Conservation (phyloP, 768 basidiomycete genomes). For the Galerina sulciceps region DNA sequence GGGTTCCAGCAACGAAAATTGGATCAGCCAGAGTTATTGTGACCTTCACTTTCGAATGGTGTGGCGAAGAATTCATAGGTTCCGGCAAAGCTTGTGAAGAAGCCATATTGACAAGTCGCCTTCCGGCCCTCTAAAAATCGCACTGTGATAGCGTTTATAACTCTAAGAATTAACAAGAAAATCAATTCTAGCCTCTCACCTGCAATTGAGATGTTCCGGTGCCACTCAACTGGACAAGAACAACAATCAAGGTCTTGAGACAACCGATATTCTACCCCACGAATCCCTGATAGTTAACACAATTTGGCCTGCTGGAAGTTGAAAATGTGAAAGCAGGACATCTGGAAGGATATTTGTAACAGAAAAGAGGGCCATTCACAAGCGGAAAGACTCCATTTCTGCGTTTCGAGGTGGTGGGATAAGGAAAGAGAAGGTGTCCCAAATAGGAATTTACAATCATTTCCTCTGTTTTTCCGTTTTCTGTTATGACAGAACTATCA, state of each 20-base stretch:
- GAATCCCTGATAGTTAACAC: conserved; percentile 13
- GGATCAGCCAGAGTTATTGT: conserved; percentile 61
- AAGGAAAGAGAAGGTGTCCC: conserved; percentile 18
- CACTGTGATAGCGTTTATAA: neutral
- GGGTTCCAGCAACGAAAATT: conserved; percentile 66
- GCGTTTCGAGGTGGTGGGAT: conserved; percentile 16
- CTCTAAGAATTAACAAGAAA: neutral
- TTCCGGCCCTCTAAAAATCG: neutral
- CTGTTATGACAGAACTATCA: neutral
- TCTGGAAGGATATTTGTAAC: conserved; percentile 7
- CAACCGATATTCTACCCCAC: conserved; percentile 15
- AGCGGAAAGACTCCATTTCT: conserved; percentile 18
- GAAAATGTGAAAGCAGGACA: conserved; percentile 12
- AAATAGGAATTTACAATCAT: conserved; percentile 14
- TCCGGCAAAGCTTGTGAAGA: conserved; percentile 36
- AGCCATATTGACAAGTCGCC: conserved; percentile 16
- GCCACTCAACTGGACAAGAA: conserved; percentile 10
- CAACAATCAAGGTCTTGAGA: conserved; percentile 19
- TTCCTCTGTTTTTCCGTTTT: conserved; percentile 12
- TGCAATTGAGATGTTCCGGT: conserved; percentile 4
- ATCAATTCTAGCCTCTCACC: conserved; percentile 3
- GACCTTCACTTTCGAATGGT: conserved; percentile 80
- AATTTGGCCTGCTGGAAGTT: conserved; percentile 14
- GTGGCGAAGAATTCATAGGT: conserved; percentile 83
- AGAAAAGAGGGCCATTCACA: conserved; percentile 16